These are phyloP conservation scores for Corynascus novoguineensis DNA, from an alignment of 495 filamentous ascomycete genomes.

Conservation along the genomic window DNA sequence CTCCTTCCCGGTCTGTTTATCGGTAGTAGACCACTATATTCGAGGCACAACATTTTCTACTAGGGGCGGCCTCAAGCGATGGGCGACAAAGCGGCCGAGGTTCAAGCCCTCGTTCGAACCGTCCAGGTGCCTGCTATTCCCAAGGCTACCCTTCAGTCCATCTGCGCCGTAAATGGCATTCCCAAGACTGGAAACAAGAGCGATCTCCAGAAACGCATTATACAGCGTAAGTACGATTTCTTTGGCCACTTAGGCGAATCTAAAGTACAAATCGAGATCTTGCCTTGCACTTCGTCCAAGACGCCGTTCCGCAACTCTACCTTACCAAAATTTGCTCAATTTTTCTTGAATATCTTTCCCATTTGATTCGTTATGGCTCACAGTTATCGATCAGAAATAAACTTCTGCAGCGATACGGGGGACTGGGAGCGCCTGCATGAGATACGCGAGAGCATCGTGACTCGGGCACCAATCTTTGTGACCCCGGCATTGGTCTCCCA, in stretches of 20 bases:
- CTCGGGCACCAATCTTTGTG: conserved; percentile 10
- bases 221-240: conserved; percentile 49
- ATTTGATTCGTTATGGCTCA: conserved; percentile 1
- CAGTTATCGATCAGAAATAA: conserved; percentile 18
- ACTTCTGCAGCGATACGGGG: conserved; percentile 3
- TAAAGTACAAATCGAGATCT: background rate
- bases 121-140: conserved; percentile 38
- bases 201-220: conserved; percentile 69
- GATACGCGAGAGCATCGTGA: conserved; percentile 22
- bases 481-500: conserved; percentile 4
- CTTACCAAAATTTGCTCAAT: background rate
- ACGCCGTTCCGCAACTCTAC: background rate
- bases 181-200: conserved; percentile 75
- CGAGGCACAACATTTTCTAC: background rate
- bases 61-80: background rate
- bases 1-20: background rate
- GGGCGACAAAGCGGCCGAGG: conserved; percentile 28
- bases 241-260: background rate
- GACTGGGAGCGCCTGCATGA: conserved; percentile 23
- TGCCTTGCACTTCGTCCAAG: background rate
- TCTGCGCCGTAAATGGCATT: conserved; percentile 65
- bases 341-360: background rate
- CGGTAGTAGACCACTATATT: background rate
- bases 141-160: conserved; percentile 66
- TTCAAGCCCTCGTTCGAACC: conserved; percentile 33